Evolutionary conservation across 2,329 filamentous ascomycete species (phyloP), one percentile per base, ranked within the genome.

Genomic region (Cercospora canescens): DNA sequence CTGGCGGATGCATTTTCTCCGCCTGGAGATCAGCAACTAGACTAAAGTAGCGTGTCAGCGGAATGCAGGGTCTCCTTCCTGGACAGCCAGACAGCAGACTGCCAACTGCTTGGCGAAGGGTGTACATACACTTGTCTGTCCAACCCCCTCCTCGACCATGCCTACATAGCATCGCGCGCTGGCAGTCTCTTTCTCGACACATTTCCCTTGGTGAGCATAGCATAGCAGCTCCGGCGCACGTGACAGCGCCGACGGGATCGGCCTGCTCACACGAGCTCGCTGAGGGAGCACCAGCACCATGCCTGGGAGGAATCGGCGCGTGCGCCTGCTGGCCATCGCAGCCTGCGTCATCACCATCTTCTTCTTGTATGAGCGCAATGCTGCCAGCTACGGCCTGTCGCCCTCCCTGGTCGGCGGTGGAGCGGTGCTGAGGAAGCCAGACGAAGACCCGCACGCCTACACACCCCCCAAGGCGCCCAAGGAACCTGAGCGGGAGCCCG

Each of bases 331-430:
- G 66, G 72, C 70, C 26, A 62, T 74, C 6, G 69, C 67, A 14
- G 68, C 71, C 55, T 73, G 72, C 64, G 67, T 68, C 37, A 62
- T 69, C 45, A 69, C 70, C 48, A 69, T 71, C 35, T 69, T 73
- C 65, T 65, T 74, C 59, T 62, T 74, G 21, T 74, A 74, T 63
- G 65, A 69, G 56, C 71, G 66, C 30, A 67, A 68, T 55, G 58
- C 58, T n/a, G 60, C 56, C 18, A 64, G 34, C 14, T 60, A 60
- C 32, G 66, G 67, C 41, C 65, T 68, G 28, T 55, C 69, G 24
- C 63, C 64, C 28, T 57, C 18, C 11, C 61, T 63, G 3, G 65
- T 72, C 3, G 70, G 70, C 58, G 70, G 70, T 5, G 70, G 70
- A 28, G 56, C 70, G 24, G 70, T 72, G 3, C 35, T 72, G 41